These are phyloP conservation scores for Termitomyces titanicus DNA, from an alignment of 768 basidiomycete genomes.

Conservation along the genomic window DNA sequence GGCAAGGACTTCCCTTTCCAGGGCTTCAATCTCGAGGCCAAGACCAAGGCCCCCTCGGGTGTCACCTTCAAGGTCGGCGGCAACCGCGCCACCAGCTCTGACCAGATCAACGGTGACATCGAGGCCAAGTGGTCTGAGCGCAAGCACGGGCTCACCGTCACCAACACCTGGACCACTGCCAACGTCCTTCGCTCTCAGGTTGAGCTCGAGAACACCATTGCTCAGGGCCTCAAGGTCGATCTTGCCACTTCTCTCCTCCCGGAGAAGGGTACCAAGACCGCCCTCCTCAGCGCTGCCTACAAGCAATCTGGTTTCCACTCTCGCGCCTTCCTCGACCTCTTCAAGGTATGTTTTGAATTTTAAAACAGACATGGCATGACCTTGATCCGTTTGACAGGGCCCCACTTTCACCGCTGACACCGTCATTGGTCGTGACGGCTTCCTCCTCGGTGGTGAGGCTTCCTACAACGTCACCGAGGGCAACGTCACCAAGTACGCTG, in stretches of 20 bases:
- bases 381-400: conserved; percentile 48
- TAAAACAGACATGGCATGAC: neutral
- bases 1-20: conserved; percentile 88
- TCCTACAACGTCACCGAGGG: conserved; percentile 96
- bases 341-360: conserved; percentile 66
- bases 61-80: conserved; percentile 95
- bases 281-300: conserved; percentile 81
- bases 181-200: conserved; percentile 90
- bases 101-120: conserved; percentile 82
- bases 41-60: conserved; percentile 84
- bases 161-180: conserved; percentile 92
- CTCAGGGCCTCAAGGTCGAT: conserved; percentile 97
- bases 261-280: conserved; percentile 82
- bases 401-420: conserved; percentile 97
- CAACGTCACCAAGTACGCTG: conserved; percentile 86
- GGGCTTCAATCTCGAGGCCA: conserved; percentile 73
- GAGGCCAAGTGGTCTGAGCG: conserved; percentile 93
- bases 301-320: conserved; percentile 96
- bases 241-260: conserved; percentile 79
- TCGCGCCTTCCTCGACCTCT: conserved; percentile 84
- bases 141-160: conserved; percentile 91
- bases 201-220: conserved; percentile 96
- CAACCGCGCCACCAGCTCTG: conserved; percentile 65
- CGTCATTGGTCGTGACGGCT: conserved; percentile 93
- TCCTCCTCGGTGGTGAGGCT: conserved; percentile 95